Percentiles rank a stretch among this genome's conserved stretches.
These are phyloP conservation scores for Suillus subluteus DNA, from an alignment of 768 basidiomycete species.

Conservation along the genomic window DNA sequence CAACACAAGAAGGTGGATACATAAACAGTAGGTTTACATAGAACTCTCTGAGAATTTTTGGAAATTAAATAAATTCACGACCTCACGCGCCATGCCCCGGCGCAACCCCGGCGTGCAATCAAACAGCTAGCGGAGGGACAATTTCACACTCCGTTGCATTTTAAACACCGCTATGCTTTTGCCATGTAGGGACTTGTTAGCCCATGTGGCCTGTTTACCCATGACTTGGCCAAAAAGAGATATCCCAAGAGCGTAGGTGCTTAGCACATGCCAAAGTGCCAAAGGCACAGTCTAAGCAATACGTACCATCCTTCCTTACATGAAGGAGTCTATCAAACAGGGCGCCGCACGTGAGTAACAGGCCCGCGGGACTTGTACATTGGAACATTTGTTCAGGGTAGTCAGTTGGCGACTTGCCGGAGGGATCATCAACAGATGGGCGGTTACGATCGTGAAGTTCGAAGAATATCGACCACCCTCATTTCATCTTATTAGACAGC, in stretches of 20 bases:
- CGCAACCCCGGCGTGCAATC: not conserved
- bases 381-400: constrained; percentile 2
- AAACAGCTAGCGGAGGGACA: not conserved
- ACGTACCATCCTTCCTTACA: constrained; percentile 8
- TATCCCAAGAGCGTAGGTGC: not conserved
- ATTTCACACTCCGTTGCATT: not conserved
- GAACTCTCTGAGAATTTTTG: not conserved
- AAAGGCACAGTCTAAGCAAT: constrained; percentile 6
- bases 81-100: not conserved
- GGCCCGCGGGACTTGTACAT: constrained; percentile 8
- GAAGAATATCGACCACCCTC: not conserved
- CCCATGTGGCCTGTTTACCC: constrained; percentile 4
- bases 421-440: not conserved
- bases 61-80: constrained; percentile 1
- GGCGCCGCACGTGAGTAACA: constrained; percentile 10
- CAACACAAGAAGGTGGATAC: not conserved
- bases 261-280: constrained; percentile 9
- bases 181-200: not conserved
- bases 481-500: constrained; percentile 3
- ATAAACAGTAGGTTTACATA: not conserved
- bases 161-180: not conserved
- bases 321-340: constrained; percentile 7
- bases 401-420: not conserved
- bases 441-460: not conserved
- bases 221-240: constrained; percentile 5